Evolutionary conservation across 202 grass and related monocot genomes (phyloP), one percentile per base, ranked within the genome.

Genomic region (Cymbopogon flexuosus): DNA sequence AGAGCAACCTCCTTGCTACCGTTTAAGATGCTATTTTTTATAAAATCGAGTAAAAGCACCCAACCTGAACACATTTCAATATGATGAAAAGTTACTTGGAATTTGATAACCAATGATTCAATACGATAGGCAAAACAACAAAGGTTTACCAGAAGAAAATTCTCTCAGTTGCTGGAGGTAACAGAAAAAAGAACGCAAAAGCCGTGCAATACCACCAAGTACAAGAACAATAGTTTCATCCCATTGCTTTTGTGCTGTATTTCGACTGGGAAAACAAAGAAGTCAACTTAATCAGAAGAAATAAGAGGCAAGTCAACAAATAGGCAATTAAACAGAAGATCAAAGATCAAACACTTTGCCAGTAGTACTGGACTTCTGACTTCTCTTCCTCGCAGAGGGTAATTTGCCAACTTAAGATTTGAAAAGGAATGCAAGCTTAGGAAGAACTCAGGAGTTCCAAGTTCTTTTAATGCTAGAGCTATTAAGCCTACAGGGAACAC

Each of bases 1-100:
- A 98, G 84, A 88, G 92, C 95, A 80, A 98, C 88, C 88, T 98
- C 95, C 86, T 98, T 98, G 86, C 95, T 98, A 47, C 92, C 95
- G 86, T 88, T 88, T 80, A 98, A 71, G 56, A 98, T 94, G 66
- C 92, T 91, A 81, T 91, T 93, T 87, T 98, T 94, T 22, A 89
- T 77, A 76, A 98, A 98, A 72, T 91, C 88, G 70, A 94, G 88
- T 70, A 98, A 84, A 83, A 86, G 79, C 39, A 87, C 84, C 95
- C 95, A 98, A 40, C 95, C 95, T 98, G 82, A 72, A 84, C 43
- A 71, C 65, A 76, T 80, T 75, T 30, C 52, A 49, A 81, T 49
- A 68, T 30, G 13, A 45, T 60, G 30, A 76, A 72, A 56, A 62
- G n/a, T 72, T 80, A 81, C 22, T 70, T 13, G 9, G 15, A 67